A percentile compares a stretch with the other conserved stretches of the same genome.
phyloP scores from a whole-genome alignment of 371 early-diverging fungal genomes.

The Mortierella sp. region DNA sequence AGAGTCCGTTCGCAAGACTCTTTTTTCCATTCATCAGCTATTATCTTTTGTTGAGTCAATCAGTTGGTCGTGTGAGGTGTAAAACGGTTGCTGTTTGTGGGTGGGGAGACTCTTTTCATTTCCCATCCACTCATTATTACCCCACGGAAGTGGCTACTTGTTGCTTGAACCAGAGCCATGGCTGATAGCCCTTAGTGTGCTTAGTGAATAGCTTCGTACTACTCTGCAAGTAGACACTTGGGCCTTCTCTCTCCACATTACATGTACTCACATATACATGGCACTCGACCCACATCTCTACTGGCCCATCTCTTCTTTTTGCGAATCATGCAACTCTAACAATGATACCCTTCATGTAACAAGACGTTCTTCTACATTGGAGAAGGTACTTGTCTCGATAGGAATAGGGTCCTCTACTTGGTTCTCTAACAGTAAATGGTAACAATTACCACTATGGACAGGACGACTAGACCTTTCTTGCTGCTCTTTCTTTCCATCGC shows the following conservation, averaged over 20 bases:
- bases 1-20: neutral
- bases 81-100: neutral
- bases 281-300: neutral
- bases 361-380: conserved; percentile 5
- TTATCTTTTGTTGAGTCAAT: neutral
- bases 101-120: neutral
- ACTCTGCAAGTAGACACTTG: neutral
- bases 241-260: neutral
- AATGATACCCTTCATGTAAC: neutral
- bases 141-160: neutral
- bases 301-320: neutral
- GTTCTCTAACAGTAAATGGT: neutral
- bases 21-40: too few species aligned
- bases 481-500: neutral
- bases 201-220: neutral
- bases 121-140: neutral
- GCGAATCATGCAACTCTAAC: neutral
- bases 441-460: neutral
- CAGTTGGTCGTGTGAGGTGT: too few species aligned
- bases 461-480: neutral
- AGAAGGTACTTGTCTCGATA: neutral
- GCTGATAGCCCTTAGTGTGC: neutral
- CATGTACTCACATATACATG: neutral
- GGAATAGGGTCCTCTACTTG: neutral
- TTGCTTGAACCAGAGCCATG: neutral